Base-by-base conservation (phyloP, 2,329 filamentous ascomycete genomes). In the Talaromyces sp. region DNA sequence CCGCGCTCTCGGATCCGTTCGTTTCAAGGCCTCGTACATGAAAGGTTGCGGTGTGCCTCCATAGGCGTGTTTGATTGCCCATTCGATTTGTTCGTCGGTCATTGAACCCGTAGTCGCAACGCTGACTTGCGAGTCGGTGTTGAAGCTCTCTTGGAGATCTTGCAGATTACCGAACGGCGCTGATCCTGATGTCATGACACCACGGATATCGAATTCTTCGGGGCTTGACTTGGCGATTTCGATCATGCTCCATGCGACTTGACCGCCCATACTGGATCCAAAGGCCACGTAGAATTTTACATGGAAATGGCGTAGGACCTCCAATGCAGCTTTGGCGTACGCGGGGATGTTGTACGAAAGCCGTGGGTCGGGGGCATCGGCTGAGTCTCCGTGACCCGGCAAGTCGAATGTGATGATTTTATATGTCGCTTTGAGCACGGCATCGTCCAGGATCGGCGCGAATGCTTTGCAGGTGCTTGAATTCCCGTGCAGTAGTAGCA, bases 341-440 rank as follows among this genome's bases (percentile, higher is more conserved):
- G 70, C 74, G 1, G 70, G 64, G 69, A 71, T 71, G 27, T 66
- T 72, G 68, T 77, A 78, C 13, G 66, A 68, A 1, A 43, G 62
- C 2, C 67, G 52, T 0, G 73, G 72, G 39, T 72, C 57, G 2
- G 69, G 69, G 10, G 75, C 73, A 43, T 76, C 70, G 57, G 65
- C 69, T 39, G 67, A 70, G 13, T 69, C 66, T 60, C 75, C 75
- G 60, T 78, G 75, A 66, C 75, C 75, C 31, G 75, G 75, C 45
- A 76, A 72, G 64, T 75, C 74, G 62, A 76, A 70, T 10, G 74
- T 62, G 10, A 78, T 37, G 11, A 56, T 35, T 39, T 37, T 56
- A 16, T 56, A 56, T 37, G 52, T 56, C 31, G 16, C 37, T 19
- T 56, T 37, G 3, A 56, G 24, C 31, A 37, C 16, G 14, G 37